Evolutionary conservation across 441 rosid species (phyloP), one percentile per base, ranked within the genome.

Genomic region (Flueggea neowawraea): DNA sequence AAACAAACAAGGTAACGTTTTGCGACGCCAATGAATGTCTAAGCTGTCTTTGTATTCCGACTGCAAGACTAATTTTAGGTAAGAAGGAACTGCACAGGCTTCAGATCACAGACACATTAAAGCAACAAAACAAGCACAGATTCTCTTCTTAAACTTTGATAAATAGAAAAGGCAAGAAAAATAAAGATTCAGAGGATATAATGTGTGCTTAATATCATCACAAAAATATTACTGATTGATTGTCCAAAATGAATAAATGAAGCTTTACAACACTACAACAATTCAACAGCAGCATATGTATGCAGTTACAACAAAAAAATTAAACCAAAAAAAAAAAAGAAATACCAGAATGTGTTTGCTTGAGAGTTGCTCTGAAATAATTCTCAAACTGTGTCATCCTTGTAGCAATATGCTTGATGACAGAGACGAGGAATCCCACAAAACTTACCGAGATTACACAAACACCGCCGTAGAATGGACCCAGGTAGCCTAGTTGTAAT

Each of bases 251-350:
- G 57, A 54, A 39, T 13, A 17, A 41, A 64, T 31, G 54, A 52
- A 58, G 54, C 44, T 44, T 10, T 55, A 66, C 63, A 77, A 66
- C 63, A 77, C 55, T 39, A 61, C 31, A 59, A 47, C 5, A 47
- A 9, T 52, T 5, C 7, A 56, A 44, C 47, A 56, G 41, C 41
- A 36, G 41, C 41, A 36, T 36, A 36, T 4, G 4, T 8, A 36
- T 8, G 41, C 50, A 43, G 8, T 43, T 43, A 6, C 45, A 43
- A 43, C 50, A 53, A 63, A 62, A 54, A 49, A 6, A 22, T 15
- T 53, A 47, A 36, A 36, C 14, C n/a, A 49, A 12, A 33, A 61
- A 49, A 16, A 33, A 33, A 36, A 55, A 51, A 12, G n/a, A n/a
- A 14, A 16, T 41, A 1, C 41, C 41, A 1, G 2, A 16, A 64